These are phyloP conservation scores for Nicotiana attenuata DNA, from an alignment of 257 asterid genomes.

Conservation along the genomic window DNA sequence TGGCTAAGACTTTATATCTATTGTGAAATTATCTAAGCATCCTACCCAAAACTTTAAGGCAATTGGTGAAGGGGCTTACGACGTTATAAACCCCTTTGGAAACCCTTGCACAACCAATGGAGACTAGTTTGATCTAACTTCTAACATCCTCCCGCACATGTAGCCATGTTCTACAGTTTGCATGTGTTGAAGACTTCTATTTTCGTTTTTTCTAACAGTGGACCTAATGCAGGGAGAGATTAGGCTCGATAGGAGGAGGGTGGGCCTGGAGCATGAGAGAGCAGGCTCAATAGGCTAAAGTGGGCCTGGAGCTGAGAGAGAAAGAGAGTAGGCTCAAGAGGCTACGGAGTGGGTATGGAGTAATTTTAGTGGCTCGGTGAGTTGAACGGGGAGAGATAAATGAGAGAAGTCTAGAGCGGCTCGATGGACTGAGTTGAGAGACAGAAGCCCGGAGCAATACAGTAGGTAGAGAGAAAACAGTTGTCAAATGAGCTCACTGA, in stretches of 20 bases:
- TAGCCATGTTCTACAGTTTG: neutral
- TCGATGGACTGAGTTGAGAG: neutral
- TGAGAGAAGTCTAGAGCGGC: neutral
- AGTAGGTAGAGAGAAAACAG: neutral
- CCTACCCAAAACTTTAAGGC: neutral
- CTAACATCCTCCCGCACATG: neutral
- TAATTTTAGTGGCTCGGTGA: neutral
- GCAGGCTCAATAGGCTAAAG: neutral
- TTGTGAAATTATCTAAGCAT: neutral
- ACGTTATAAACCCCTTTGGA: neutral
- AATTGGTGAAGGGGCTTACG: neutral
- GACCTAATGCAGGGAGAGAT: neutral
- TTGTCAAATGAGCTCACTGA: neutral
- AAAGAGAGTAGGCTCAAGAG: neutral
- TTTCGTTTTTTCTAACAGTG: neutral
- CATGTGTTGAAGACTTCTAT: neutral
- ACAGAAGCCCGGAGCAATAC: neutral
- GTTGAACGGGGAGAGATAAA: neutral
- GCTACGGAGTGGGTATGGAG: neutral
- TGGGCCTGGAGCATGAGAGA: neutral
- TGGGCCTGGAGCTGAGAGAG: neutral
- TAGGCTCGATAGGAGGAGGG: neutral
- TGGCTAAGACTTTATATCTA: neutral
- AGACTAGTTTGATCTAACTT: neutral
- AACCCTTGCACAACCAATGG: neutral